phyloP scores from a whole-genome alignment of 2,329 filamentous ascomycete genomes.

The Colletotrichum noveboracense region DNA sequence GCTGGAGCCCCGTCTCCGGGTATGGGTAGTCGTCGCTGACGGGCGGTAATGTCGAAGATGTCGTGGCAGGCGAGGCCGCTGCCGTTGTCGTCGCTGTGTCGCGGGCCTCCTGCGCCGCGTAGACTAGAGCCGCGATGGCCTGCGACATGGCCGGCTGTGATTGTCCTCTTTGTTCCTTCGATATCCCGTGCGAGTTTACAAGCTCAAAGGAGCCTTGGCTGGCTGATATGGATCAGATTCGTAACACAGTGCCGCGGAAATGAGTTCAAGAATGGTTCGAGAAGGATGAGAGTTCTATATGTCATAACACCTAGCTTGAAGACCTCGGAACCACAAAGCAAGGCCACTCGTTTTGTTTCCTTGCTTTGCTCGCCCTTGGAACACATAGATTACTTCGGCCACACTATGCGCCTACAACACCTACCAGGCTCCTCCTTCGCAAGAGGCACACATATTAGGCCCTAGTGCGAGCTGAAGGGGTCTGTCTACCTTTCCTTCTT shows the following conservation, averaged over 20 bases:
- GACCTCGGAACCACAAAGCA: not conserved
- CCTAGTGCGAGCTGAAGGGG: not conserved
- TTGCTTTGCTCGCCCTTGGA: not conserved
- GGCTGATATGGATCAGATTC: not conserved
- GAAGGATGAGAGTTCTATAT: not conserved
- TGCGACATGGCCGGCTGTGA: not conserved
- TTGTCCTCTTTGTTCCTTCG: not conserved
- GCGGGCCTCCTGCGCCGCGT: constrained; percentile 6
- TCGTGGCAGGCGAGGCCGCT: not conserved
- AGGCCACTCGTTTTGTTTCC: not conserved
- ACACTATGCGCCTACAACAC: not conserved
- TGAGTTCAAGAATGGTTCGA: not conserved
- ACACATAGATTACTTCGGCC: not conserved
- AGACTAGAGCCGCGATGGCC: constrained; percentile 3
- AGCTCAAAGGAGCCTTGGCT: not conserved
- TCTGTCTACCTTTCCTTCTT: not conserved
- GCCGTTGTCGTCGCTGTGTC: not conserved
- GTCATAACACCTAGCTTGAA: not conserved
- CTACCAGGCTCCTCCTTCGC: not conserved
- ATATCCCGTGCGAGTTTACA: not conserved
- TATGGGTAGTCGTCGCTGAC: constrained; percentile 10
- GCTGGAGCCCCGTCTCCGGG: constrained; percentile 5
- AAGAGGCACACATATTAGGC: not conserved
- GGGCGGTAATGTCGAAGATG: not conserved
- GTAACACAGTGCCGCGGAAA: not conserved